Conservation (phyloP, 2,329 filamentous ascomycete species). For the Botryotinia globosa region DNA sequence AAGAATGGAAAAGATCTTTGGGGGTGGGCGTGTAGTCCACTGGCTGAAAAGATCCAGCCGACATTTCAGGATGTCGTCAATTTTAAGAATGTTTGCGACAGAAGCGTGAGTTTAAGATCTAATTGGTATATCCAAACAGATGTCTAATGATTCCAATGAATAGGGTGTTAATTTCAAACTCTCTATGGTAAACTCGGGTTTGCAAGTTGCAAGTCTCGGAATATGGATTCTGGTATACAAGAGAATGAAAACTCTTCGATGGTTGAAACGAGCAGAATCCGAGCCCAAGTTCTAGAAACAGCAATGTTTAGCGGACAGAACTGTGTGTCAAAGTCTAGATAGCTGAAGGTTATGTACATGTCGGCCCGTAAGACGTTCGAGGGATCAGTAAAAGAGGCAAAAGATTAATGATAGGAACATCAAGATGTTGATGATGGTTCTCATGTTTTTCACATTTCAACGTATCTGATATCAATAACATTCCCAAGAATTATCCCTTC, state of each 20-base stretch:
- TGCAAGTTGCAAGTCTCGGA: constrained; percentile 7
- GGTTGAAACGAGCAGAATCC: constrained; percentile 2
- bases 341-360: too few relatives aligned
- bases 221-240: constrained; percentile 13
- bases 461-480: too few relatives aligned
- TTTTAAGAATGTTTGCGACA: constrained; percentile 26
- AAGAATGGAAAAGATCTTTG: constrained; percentile 30
- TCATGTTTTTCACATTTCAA: too few relatives aligned
- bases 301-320: too few relatives aligned
- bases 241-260: neutral
- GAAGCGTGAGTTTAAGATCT: constrained; percentile 22
- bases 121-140: neutral
- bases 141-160: neutral
- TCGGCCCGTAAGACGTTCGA: too few relatives aligned
- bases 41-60: constrained; percentile 26
- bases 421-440: too few relatives aligned
- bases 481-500: too few relatives aligned
- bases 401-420: too few relatives aligned
- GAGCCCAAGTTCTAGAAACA: neutral
- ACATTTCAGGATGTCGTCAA: constrained; percentile 28
- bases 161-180: constrained; percentile 3
- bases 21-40: constrained; percentile 28
- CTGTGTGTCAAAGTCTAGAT: too few relatives aligned
- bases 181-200: neutral
- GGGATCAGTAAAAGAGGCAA: too few relatives aligned